Conservation (phyloP, 305 asterid species). For the Solanum hybrid region DNA sequence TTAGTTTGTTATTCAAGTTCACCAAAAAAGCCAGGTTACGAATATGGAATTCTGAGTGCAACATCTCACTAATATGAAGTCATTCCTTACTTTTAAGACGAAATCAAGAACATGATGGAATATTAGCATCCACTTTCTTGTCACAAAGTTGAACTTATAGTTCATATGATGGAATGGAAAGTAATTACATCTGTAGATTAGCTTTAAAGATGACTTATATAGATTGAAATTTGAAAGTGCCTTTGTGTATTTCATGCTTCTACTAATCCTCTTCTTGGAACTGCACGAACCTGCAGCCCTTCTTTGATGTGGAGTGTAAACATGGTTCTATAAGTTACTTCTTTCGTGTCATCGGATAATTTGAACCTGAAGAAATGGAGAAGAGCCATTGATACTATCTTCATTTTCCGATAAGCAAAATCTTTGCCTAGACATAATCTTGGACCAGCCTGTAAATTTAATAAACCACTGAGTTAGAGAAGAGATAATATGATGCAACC, state of each 20-base stretch:
- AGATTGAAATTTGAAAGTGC: background rate
- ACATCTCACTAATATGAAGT: background rate
- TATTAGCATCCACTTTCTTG: background rate
- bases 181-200: background rate
- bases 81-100: background rate
- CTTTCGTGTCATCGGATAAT: slow-evolving; percentile 29
- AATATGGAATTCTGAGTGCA: background rate
- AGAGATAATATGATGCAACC: background rate
- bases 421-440: slow-evolving; percentile 60
- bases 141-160: background rate
- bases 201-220: background rate
- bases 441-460: slow-evolving; percentile 49
- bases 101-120: background rate
- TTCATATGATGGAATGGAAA: background rate
- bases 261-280: background rate
- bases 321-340: slow-evolving; percentile 59
- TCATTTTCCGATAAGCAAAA: slow-evolving; percentile 69
- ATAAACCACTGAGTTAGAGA: background rate
- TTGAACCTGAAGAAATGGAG: slow-evolving; percentile 45
- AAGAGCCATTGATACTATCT: slow-evolving; percentile 44
- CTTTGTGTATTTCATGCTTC: background rate
- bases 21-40: background rate
- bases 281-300: slow-evolving; percentile 37
- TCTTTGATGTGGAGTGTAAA: slow-evolving; percentile 58
- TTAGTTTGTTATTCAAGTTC: background rate